Conservation (phyloP, 108 stramenopile genomes). For the Phaeodactylum tricornutum region DNA sequence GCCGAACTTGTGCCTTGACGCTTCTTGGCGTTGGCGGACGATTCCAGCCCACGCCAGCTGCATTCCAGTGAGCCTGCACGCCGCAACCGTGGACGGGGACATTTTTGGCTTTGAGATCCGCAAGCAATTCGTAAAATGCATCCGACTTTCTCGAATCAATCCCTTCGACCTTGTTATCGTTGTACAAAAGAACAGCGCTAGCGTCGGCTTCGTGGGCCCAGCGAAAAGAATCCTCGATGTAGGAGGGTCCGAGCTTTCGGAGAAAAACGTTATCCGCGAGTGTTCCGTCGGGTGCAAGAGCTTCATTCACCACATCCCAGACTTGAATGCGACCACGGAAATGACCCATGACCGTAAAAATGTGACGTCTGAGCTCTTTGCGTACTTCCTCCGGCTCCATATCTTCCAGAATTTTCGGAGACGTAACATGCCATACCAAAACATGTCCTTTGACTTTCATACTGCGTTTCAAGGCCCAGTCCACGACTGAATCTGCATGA, state of each 20-base stretch:
- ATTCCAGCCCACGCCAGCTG: slow-evolving; percentile 57
- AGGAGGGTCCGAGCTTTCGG: slow-evolving; percentile 76
- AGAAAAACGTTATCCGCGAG: slow-evolving; percentile 84
- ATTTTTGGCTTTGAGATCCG: slow-evolving; percentile 46
- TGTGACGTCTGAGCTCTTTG: slow-evolving; percentile 57
- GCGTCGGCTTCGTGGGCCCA: slow-evolving; percentile 95
- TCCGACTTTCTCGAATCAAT: slow-evolving; percentile 62
- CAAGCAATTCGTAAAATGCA: slow-evolving; percentile 72
- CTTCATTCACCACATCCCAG: slow-evolving; percentile 94
- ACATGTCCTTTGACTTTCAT: slow-evolving; percentile 88
- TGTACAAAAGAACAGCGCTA: slow-evolving; percentile 75
- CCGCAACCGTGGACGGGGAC: slow-evolving; percentile 87
- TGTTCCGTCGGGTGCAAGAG: slow-evolving; percentile 72
- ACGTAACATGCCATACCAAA: slow-evolving; percentile 81
- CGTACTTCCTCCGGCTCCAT: slow-evolving; percentile 48
- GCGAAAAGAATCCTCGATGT: slow-evolving; percentile 85
- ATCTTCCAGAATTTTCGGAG: slow-evolving; percentile 50
- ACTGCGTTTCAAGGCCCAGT: slow-evolving; percentile 63
- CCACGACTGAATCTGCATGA: slow-evolving; percentile 73
- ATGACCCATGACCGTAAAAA: slow-evolving; percentile 81
- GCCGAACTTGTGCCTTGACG: slow-evolving; percentile 82
- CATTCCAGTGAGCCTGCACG: slow-evolving; percentile 86
- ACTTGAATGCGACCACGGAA: slow-evolving; percentile 64
- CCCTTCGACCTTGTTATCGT: slow-evolving; percentile 91
- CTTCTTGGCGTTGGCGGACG: slow-evolving; percentile 77